Evolutionary conservation across 345 rosid species (phyloP), one percentile per base, ranked within the genome.

Genomic region (Rhizophora apiculata): DNA sequence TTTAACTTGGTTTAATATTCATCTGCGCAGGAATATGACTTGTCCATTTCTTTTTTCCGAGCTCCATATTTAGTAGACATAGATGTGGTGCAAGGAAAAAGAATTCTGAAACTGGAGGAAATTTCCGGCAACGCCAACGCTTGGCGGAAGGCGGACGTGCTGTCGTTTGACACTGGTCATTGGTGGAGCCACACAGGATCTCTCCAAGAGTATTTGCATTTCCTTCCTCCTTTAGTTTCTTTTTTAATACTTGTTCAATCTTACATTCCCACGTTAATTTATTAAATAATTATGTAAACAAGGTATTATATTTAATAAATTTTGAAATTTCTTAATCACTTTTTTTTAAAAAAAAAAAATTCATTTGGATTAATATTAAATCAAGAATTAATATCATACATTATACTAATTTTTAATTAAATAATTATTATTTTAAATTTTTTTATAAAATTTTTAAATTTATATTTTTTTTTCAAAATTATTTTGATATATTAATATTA

Each of bases 1-100:
- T 3, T 43, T 43, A 43, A 43, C 16, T 3, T 10, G 16, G 18
- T 11, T 43, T 43, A 43, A 3, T 43, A 13, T 3, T 43, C 49
- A 43, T 8, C 10, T 9, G 29, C 75, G 85, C 80, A 95, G 99
- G 97, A 95, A 11, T 87, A 86, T 81, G 98, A 83, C 19, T 63
- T 92, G 49, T 64, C 89, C 0, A 71, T 95, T 62, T 85, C 92
- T 34, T 92, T 76, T 75, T 92, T 84, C 77, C 80, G 76, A 83
- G 96, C 99, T 31, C 93, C 91, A 11, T 95, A 88, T 72, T 71
- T 95, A 79, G 99, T 92, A 57, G 98, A 95, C 72, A 84, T 95
- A 61, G 99, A 86, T 54, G 55, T 57, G 79, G 81, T 80, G 16
- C 81, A 86, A 67, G 97, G 98, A 22, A 87, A 84, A 70, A 85